Evolutionary conservation across 257 asterid genomes (phyloP).

Genomic region (Jaltomata sinuosa): DNA sequence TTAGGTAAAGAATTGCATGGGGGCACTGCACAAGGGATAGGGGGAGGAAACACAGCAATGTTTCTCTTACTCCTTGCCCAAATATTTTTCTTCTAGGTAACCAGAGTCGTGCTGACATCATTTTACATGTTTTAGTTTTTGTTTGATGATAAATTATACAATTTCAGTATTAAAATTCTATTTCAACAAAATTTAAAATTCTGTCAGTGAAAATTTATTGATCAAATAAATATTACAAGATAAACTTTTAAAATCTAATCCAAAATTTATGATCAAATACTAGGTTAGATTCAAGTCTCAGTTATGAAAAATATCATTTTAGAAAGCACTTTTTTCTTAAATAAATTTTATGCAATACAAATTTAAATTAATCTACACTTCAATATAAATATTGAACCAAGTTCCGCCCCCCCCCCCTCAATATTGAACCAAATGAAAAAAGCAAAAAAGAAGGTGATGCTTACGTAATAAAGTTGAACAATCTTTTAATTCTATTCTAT

Average conservation of each 20-base stretch:
- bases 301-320: background rate
- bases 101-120: too few species aligned
- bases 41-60: background rate
- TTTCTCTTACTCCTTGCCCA: background rate
- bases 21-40: too few species aligned
- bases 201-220: too few species aligned
- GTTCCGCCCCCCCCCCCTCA: too few species aligned
- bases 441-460: background rate
- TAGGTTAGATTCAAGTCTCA: background rate
- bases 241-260: too few species aligned
- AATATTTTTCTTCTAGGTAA: background rate
- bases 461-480: background rate
- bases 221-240: background rate
- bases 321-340: background rate
- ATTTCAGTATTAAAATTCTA: too few species aligned
- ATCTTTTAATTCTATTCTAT: background rate
- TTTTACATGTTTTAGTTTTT: too few species aligned
- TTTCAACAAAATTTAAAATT: too few species aligned
- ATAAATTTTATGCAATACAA: background rate
- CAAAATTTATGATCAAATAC: rapidly evolving
- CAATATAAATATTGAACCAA: too few species aligned
- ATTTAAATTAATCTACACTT: background rate
- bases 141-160: too few species aligned
- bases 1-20: background rate
- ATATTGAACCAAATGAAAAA: too few species aligned